Base-by-base conservation (phyloP, 2,329 filamentous ascomycete species). In the Paradendryphiella salina region DNA sequence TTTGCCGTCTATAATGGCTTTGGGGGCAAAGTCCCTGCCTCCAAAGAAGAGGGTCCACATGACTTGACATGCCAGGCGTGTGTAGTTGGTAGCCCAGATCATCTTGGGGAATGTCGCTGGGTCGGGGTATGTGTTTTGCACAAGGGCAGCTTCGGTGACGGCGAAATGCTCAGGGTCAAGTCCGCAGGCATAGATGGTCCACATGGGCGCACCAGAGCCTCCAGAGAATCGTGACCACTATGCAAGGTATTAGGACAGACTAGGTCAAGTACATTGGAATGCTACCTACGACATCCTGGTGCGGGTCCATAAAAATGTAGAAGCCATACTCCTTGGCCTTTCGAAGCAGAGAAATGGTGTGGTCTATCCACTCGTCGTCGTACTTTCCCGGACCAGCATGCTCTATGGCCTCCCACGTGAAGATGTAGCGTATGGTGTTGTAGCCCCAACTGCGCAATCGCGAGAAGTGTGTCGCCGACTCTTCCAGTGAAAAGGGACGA, bases 51-150 rank as follows among this genome's bases (percentile, higher is more conserved):
- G 77, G 0, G 93, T 96, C 71, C 96, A 97, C 61, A 97, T 90
- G 37, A 90, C 92, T 60, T 92, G 90, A 41, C 87, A 89, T 2
- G 88, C 92, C 41, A 97, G 79, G 18, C 94, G 84, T 55, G 85
- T 88, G 73, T 99, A 99, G 71, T 99, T 99, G 43, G 95, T 97
- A 13, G 93, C 91, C 94, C 94, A 99, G 50, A 97, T 93, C 95
- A 99, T 99, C 77, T 96, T 97, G 18, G 94, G 94, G 60, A 93
- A 99, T 1, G 86, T 82, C 20, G 86, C 86, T 7, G 92, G 90
- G 15, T 96, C 83, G 8, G 89, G 85, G 69, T 90, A 96, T 1
- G 89, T 95, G 67, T 97, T 99, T 45, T 99, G 94, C 5, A 99
- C 93, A 52, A 97, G 82, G 31, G 94, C 90, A 3, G 93, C 93